Conservation (phyloP, 176 grass and related monocot species). For the Bromus sterilis region DNA sequence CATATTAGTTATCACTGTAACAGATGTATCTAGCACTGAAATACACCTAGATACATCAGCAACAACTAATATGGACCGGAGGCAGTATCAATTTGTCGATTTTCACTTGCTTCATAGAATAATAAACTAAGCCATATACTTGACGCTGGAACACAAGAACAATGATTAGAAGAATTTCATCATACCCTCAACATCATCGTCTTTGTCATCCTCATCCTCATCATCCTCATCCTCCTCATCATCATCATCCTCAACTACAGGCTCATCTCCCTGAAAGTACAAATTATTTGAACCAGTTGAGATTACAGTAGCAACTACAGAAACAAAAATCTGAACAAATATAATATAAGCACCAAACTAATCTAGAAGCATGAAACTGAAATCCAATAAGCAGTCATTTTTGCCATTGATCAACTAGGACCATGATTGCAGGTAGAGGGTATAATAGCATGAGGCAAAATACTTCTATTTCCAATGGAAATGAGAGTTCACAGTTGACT, state of each 20-base stretch:
- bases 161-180: too few species aligned
- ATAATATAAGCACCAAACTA: background rate
- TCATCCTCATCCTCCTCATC: constrained; percentile 55
- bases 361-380: background rate
- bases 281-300: background rate
- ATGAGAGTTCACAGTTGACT: background rate
- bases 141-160: background rate
- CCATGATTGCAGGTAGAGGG: background rate
- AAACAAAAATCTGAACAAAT: background rate
- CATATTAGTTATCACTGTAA: too few species aligned
- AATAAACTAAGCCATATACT: background rate
- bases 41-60: too few species aligned
- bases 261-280: constrained; percentile 46
- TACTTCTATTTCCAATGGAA: background rate
- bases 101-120: background rate
- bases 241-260: constrained; percentile 51
- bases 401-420: background rate
- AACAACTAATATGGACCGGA: too few species aligned
- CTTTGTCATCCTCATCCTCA: constrained; percentile 54
- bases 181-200: constrained; percentile 54
- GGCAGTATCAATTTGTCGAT: background rate
- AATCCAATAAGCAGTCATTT: background rate
- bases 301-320: background rate
- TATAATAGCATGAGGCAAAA: background rate
- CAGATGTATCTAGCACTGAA: too few species aligned